Evolutionary conservation across 1,284 basidiomycete genomes (phyloP).

Genomic region (Ceratorhiza oryzae-sativae): DNA sequence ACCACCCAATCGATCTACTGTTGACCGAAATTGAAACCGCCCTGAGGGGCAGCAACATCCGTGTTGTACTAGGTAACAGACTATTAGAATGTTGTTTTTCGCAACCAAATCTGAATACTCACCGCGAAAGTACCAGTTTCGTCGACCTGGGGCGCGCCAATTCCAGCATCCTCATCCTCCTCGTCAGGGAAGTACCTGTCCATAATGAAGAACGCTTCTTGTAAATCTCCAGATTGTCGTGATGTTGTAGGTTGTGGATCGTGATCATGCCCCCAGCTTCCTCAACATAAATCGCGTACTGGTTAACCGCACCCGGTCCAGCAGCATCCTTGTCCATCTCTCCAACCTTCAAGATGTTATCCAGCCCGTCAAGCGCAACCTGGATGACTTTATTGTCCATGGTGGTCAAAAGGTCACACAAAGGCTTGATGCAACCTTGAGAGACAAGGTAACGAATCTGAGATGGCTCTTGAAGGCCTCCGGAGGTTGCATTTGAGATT

Average conservation of each 20-base stretch:
- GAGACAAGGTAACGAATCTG: conserved; percentile 98
- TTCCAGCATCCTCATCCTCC: conserved; percentile 77
- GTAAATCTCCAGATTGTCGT: conserved; percentile 97
- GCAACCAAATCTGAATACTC: conserved; percentile 51
- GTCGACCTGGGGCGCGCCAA: conserved; percentile 83
- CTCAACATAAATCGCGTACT: conserved; percentile 94
- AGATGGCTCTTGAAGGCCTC: conserved; percentile 93
- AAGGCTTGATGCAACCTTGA: conserved; percentile 98
- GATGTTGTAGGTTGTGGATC: conserved; percentile 98
- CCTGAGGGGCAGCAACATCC: conserved; percentile 84
- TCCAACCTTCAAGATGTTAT: conserved; percentile 98
- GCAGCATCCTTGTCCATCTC: conserved; percentile 91
- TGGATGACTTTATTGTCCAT: conserved; percentile 99
- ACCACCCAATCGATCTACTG: conserved; percentile 24
- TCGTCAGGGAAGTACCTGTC: conserved; percentile 94
- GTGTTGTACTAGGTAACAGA: conserved; percentile 68
- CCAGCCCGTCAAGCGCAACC: conserved; percentile 94
- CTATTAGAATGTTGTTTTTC: neutral
- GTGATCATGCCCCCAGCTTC: conserved; percentile 99
- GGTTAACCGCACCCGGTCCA: conserved; percentile 86
- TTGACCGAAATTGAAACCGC: conserved; percentile 89
- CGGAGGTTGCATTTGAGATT: conserved; percentile 98
- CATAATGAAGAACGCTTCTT: conserved; percentile 99
- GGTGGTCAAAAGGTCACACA: conserved; percentile 94
- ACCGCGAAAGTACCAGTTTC: conserved; percentile 90